Percentiles rank a stretch among this genome's conserved stretches.
Conservation (phyloP, 2,329 filamentous ascomycete species). For the Lecanoromycetidae sp. region DNA sequence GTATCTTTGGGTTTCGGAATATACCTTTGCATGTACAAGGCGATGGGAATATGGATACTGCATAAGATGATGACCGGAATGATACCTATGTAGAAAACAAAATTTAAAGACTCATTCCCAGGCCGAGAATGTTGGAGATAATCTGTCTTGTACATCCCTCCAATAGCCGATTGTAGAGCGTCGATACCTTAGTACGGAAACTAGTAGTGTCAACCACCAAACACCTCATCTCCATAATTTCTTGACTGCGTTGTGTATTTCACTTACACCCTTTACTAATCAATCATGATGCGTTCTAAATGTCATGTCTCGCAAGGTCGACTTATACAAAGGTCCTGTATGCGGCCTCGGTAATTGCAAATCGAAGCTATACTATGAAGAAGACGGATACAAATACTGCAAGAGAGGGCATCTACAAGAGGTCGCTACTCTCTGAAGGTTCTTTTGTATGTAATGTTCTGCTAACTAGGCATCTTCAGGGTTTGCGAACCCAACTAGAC, state of each 20-base stretch:
- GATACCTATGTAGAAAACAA: slow-evolving; percentile 16
- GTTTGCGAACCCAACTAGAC: slow-evolving; percentile 41
- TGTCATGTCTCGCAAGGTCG: slow-evolving; percentile 24
- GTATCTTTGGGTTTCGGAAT: slow-evolving; percentile 13
- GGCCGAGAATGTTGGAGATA: not conserved
- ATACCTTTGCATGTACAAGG: slow-evolving; percentile 12
- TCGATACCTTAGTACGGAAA: no score
- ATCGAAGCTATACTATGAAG: slow-evolving; percentile 57
- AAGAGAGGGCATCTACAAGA: slow-evolving; percentile 68
- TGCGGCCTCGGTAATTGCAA: slow-evolving; percentile 55
- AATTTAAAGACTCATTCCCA: not conserved
- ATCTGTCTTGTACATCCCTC: not conserved
- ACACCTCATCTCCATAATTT: no score
- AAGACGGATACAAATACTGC: slow-evolving; percentile 69
- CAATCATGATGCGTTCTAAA: not conserved
- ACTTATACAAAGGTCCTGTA: slow-evolving; percentile 34
- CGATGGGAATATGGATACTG: slow-evolving; percentile 13
- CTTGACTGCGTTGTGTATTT: no score
- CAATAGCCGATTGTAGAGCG: no score
- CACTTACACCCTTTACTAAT: not conserved
- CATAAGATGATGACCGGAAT: slow-evolving; percentile 12
- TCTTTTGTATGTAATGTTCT: slow-evolving; percentile 20
- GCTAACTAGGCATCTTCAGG: slow-evolving; percentile 17
- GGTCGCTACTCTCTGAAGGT: slow-evolving; percentile 32
- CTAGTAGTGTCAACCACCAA: no score